These are phyloP conservation scores for Sphagnurus paluster DNA, from an alignment of 1,284 basidiomycete genomes.

Conservation along the genomic window DNA sequence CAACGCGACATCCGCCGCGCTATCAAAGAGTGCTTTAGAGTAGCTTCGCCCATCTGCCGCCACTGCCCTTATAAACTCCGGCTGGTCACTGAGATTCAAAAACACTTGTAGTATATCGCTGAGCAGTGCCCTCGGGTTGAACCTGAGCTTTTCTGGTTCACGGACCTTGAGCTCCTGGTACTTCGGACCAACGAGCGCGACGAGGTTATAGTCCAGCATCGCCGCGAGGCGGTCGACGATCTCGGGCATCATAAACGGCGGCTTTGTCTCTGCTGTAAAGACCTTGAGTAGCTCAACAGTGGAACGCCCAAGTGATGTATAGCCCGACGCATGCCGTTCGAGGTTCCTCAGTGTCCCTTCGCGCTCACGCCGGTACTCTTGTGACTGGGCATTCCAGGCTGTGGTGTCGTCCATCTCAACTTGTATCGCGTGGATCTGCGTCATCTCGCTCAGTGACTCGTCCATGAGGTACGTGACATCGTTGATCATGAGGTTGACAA, in stretches of 20 bases:
- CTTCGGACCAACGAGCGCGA: constrained; percentile 85
- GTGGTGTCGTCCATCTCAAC: constrained; percentile 77
- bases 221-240: constrained; percentile 95
- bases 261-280: constrained; percentile 90
- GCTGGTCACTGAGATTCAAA: constrained; percentile 82
- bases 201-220: constrained; percentile 96
- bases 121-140: constrained; percentile 84
- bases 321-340: constrained; percentile 84
- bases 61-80: constrained; percentile 85
- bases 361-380: constrained; percentile 81
- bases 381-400: constrained; percentile 66
- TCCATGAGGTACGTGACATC: constrained; percentile 99
- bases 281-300: constrained; percentile 89
- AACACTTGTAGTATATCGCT: constrained; percentile 91
- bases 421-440: constrained; percentile 88
- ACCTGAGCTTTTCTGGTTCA: constrained; percentile 88
- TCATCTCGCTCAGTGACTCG: constrained; percentile 89
- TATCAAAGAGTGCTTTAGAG: constrained; percentile 80
- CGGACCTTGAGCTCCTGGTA: constrained; percentile 84
- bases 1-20: constrained; percentile 73
- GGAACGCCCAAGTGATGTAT: constrained; percentile 84
- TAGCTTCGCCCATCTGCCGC: constrained; percentile 95
- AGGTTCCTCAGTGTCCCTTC: constrained; percentile 78
- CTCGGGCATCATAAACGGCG: constrained; percentile 95
- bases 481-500: constrained; percentile 98